Evolutionary conservation across 2,329 filamentous ascomycete genomes (phyloP), one percentile per base, ranked within the genome.

Genomic region (Dothistroma septosporum): DNA sequence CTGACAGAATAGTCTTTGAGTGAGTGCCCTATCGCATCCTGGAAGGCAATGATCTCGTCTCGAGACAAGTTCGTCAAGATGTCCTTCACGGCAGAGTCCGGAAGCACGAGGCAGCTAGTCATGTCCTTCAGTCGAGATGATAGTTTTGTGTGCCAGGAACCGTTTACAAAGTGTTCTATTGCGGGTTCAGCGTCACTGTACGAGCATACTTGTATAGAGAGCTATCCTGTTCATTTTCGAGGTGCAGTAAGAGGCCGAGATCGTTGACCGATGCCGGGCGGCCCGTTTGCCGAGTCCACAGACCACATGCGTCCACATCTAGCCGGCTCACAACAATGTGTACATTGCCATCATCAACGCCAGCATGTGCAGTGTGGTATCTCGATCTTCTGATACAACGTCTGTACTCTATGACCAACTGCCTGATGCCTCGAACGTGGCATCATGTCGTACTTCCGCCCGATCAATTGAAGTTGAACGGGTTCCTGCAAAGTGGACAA

Each of bases 401-500:
- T 37, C 35, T 8, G 35, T 37, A 8, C 35, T 37, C 35, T 37
- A 37, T 11, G 35, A 12, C 35, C 14, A 37, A 4, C 35, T 10
- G 4, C 16, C 35, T 37, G 16, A 16, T 12, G 3, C 35, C 35
- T 4, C 14, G 8, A 12, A 28, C 35, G 4, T 8, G 16, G 35
- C 35, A 12, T 4, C 35, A 37, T 37, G 35, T 12, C 16, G 8
- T 16, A 8, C 11, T 16, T 37, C 3, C n/a, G 19, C 5, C 21
- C 6, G 19, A 49, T 62, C 67, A 82, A 65, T 79, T 80, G 75
- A 85, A 86, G 66, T 83, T 83, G 74, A 97, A 97, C 22, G 89
- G 87, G 74, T 95, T 96, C 69, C 94, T 83, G 77, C 94, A 99
- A 65, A 99, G 79, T 53, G 94, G 94, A 76, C 94, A 99, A 53